Conservation (phyloP, 805 yeast species). For the Spencermartinsiella europaea region DNA sequence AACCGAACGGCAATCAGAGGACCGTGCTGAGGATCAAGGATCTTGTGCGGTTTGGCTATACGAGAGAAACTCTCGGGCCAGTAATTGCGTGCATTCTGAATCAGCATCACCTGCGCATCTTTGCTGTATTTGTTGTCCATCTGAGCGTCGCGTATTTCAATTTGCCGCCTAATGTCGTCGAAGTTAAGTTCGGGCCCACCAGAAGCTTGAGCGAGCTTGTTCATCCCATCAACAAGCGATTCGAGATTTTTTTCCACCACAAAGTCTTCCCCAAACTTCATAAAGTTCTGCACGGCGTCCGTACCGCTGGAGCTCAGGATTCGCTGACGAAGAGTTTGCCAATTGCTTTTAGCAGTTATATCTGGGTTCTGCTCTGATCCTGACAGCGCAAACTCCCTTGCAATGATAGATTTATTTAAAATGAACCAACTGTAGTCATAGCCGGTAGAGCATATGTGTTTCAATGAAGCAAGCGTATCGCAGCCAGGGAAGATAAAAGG, state of each 20-base stretch:
- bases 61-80: neutral
- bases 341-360: neutral
- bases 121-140: neutral
- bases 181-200: neutral
- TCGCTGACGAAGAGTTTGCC: neutral
- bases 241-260: neutral
- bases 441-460: neutral
- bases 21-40: neutral
- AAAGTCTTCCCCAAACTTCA: neutral
- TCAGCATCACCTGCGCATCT: neutral
- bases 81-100: neutral
- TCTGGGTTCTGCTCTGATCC: constrained; percentile 1
- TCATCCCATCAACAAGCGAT: neutral
- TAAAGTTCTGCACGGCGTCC: neutral
- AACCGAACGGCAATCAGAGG: neutral
- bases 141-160: neutral
- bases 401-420: neutral
- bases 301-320: neutral
- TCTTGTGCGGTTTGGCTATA: neutral
- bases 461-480: neutral
- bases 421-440: neutral
- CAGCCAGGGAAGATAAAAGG: neutral
- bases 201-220: neutral
- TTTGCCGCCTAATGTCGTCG: neutral
- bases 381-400: neutral